These are phyloP conservation scores for Chlamydomonas schloesseri DNA, from an alignment of 139 green algal genomes.

Conservation along the genomic window DNA sequence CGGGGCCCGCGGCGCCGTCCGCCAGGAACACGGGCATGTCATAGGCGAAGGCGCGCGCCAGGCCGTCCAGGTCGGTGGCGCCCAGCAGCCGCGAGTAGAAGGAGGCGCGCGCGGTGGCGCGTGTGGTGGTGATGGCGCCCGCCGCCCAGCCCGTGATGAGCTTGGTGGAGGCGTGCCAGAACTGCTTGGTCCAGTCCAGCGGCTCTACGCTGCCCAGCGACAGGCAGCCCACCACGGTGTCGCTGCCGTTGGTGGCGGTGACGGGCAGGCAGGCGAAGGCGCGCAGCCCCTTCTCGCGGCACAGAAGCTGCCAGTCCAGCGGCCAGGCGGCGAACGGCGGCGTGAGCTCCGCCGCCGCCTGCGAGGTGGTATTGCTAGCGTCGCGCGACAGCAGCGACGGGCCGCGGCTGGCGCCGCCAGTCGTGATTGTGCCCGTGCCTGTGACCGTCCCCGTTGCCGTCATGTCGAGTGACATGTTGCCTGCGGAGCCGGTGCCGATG, in stretches of 20 bases:
- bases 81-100: conserved; percentile 51
- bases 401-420: too few species aligned
- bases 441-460: too few species aligned
- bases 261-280: conserved; percentile 38
- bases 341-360: too few species aligned
- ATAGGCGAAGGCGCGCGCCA: conserved; percentile 49
- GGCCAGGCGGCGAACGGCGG: conserved; percentile 15
- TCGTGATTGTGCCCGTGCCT: too few species aligned
- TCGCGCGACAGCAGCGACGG: too few species aligned
- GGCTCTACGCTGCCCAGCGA: conserved; percentile 32
- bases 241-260: conserved; percentile 37
- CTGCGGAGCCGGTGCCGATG: too few species aligned
- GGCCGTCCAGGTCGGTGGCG: conserved; percentile 22
- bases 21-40: conserved; percentile 47
- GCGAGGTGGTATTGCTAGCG: too few species aligned
- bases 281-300: conserved; percentile 36
- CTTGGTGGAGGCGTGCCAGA: conserved; percentile 40
- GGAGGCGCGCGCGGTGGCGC: conserved; percentile 34
- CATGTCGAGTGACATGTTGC: too few species aligned
- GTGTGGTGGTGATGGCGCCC: conserved; percentile 49
- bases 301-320: conserved; percentile 33
- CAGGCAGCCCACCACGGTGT: conserved; percentile 48
- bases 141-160: conserved; percentile 58
- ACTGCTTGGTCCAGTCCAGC: conserved; percentile 48
- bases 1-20: conserved; percentile 33